Evolutionary conservation across 495 filamentous ascomycete genomes (phyloP).

Genomic region (Podospora conica): DNA sequence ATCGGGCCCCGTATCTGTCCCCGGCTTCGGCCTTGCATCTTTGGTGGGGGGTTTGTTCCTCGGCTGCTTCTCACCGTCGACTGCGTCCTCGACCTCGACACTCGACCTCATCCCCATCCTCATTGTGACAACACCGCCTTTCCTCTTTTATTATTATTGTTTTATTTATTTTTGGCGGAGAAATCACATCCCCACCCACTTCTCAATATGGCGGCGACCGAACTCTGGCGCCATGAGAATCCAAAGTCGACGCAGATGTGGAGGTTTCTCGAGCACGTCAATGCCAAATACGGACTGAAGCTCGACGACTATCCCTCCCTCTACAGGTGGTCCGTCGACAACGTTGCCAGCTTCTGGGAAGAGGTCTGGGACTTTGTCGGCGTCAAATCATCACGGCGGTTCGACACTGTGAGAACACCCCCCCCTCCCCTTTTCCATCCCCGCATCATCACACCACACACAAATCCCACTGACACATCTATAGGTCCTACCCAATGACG

Average conservation of each 20-base stretch:
- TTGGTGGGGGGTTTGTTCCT: no score
- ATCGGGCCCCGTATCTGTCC: no score
- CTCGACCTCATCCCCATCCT: no score
- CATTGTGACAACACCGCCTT: no score
- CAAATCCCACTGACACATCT: neutral
- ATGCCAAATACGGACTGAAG: constrained; percentile 55
- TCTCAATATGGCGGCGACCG: constrained; percentile 30
- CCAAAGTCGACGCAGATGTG: constrained; percentile 63
- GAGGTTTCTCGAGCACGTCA: constrained; percentile 62
- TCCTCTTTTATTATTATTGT: neutral
- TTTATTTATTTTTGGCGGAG: neutral
- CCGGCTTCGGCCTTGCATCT: no score
- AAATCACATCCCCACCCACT: neutral
- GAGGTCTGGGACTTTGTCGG: constrained; percentile 78
- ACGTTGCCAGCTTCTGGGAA: constrained; percentile 74
- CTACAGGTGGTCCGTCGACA: constrained; percentile 76
- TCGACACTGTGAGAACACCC: constrained; percentile 47
- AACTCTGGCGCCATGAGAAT: constrained; percentile 68
- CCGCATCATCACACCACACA: neutral
- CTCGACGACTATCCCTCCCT: constrained; percentile 63
- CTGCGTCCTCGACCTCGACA: no score
- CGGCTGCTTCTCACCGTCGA: no score
- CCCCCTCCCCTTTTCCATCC: neutral
- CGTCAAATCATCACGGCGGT: constrained; percentile 60
- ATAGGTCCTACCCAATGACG: constrained; percentile 61